Conservation (phyloP, 2,329 filamentous ascomycete genomes). For the Pseudopyrenochaeta lycopersici region DNA sequence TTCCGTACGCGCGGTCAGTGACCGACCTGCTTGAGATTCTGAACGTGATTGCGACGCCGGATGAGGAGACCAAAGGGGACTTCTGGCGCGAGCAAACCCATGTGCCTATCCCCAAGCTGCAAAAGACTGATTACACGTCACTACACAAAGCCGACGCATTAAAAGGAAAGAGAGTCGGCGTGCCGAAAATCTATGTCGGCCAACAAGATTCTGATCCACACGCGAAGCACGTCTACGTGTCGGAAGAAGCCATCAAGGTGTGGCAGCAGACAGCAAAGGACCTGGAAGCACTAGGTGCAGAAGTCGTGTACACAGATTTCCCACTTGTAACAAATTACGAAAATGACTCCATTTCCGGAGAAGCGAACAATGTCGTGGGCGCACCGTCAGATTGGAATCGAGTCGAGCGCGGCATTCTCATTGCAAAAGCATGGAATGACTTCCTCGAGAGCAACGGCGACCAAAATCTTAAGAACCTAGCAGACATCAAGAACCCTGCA, state of each 20-base stretch:
- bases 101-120: slow-evolving; percentile 52
- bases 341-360: slow-evolving; percentile 45
- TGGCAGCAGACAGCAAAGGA: slow-evolving; percentile 46
- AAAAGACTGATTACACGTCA: slow-evolving; percentile 47
- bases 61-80: slow-evolving; percentile 56
- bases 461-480: slow-evolving; percentile 48
- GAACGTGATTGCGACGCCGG: slow-evolving; percentile 57
- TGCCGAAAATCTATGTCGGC: slow-evolving; percentile 63
- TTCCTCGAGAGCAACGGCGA: slow-evolving; percentile 58
- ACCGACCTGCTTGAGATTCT: slow-evolving; percentile 61
- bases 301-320: slow-evolving; percentile 56
- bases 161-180: slow-evolving; percentile 57
- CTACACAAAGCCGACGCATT: slow-evolving; percentile 48
- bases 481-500: slow-evolving; percentile 48
- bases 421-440: slow-evolving; percentile 63
- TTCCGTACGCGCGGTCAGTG: slow-evolving; percentile 62
- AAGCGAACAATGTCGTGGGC: slow-evolving; percentile 53
- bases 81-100: slow-evolving; percentile 65
- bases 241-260: slow-evolving; percentile 48
- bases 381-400: slow-evolving; percentile 58
- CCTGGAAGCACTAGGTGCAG: slow-evolving; percentile 55
- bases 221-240: slow-evolving; percentile 48
- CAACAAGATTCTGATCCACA: slow-evolving; percentile 40
- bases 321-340: slow-evolving; percentile 59
- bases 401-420: slow-evolving; percentile 58